Conservation (phyloP, 2,329 filamentous ascomycete species). For the Colletotrichum noveboracense region DNA sequence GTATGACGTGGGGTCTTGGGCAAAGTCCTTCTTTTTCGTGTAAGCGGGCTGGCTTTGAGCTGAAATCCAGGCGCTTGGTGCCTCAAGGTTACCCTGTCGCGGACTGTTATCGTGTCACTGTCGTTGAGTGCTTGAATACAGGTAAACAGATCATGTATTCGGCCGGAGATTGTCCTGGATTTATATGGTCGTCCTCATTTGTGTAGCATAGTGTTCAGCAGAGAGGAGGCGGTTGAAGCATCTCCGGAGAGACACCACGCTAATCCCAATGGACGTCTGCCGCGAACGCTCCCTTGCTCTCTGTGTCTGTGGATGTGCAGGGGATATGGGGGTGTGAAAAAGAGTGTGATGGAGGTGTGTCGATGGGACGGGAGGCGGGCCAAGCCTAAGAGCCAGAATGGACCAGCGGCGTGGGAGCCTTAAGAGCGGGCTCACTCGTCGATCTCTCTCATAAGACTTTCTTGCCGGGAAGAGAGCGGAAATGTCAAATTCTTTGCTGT, state of each 20-base stretch:
- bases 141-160: not conserved
- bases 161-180: not conserved
- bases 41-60: not conserved
- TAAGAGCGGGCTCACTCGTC: conserved; percentile 11
- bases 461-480: not conserved
- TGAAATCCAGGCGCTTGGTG: not conserved
- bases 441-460: conserved; percentile 17
- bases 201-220: not conserved
- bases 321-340: not conserved
- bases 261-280: conserved; percentile 16
- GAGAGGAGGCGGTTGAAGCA: conserved; percentile 2
- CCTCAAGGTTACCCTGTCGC: not conserved
- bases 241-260: conserved; percentile 15
- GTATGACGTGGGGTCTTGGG: not conserved
- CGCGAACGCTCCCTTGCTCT: conserved; percentile 14
- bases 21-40: not conserved
- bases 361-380: conserved; percentile 3
- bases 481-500: conserved; percentile 16
- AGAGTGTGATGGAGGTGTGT: not conserved
- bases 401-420: conserved; percentile 13
- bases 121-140: not conserved
- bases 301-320: conserved; percentile 2
- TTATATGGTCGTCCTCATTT: conserved; percentile 7
- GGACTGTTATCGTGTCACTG: not conserved
- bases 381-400: conserved; percentile 3